A percentile compares a stretch with the other conserved stretches of the same genome.
Conservation (phyloP, 805 yeast species). For the Kregervanrija fluxuum region DNA sequence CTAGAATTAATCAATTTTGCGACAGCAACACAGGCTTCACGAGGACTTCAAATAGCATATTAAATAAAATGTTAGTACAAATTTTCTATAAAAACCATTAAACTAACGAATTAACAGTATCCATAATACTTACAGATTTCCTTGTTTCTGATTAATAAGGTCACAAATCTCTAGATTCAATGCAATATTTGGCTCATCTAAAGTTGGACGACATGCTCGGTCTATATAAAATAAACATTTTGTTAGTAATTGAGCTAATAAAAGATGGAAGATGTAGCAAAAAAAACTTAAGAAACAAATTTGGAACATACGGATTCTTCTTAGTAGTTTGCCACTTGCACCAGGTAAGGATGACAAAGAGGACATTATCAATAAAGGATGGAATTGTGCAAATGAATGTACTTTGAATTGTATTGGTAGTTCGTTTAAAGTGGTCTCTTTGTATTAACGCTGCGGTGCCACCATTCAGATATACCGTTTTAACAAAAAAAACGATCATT, state of each 20-base stretch:
- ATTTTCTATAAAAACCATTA: neutral
- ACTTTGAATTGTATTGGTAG: no score
- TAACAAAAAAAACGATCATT: neutral
- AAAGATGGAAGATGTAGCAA: no score
- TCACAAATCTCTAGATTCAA: slow-evolving; percentile 91
- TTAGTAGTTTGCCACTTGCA: slow-evolving; percentile 29
- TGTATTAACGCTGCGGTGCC: neutral
- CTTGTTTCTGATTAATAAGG: slow-evolving; percentile 86
- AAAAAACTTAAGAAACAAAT: neutral
- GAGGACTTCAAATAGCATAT: slow-evolving; percentile 37
- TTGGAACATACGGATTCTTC: slow-evolving; percentile 29
- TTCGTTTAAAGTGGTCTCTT: no score
- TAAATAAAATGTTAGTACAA: neutral
- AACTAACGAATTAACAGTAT: slow-evolving; percentile 4
- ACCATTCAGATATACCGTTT: neutral
- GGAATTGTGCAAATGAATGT: no score
- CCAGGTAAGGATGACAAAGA: slow-evolving; percentile 27
- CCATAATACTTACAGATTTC: slow-evolving; percentile 37
- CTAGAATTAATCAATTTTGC: slow-evolving; percentile 76
- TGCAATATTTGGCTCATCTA: slow-evolving; percentile 81
- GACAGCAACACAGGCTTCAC: slow-evolving; percentile 86
- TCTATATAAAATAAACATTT: slow-evolving; percentile 26
- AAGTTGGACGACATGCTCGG: slow-evolving; percentile 81
- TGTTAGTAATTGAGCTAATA: slow-evolving; percentile 6
- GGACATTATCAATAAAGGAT: slow-evolving; percentile 16